Conservation (phyloP, 164 flowering plant genomes). For the Liquidambar formosana region DNA sequence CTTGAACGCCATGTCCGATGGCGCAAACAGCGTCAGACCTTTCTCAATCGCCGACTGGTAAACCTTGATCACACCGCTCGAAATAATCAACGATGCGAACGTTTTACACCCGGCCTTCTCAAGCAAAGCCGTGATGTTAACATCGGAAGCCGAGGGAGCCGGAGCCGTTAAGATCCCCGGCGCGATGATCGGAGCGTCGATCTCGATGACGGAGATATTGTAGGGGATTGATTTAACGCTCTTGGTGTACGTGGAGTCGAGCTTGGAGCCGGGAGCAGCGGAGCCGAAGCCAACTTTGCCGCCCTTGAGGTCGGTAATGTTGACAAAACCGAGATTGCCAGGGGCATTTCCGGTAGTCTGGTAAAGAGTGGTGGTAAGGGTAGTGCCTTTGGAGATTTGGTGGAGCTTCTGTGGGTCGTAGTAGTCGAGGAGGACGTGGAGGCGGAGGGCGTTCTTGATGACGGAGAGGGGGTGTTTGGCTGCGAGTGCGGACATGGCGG, state of each 20-base stretch:
- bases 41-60: slow-evolving; percentile 52
- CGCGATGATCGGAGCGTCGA: slow-evolving; percentile 65
- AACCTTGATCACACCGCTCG: slow-evolving; percentile 66
- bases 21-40: slow-evolving; percentile 88
- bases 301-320: slow-evolving; percentile 83
- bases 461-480: slow-evolving; percentile 64
- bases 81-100: slow-evolving; percentile 50
- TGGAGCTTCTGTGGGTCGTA: slow-evolving; percentile 77
- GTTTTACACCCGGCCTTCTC: slow-evolving; percentile 89
- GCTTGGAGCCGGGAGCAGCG: slow-evolving; percentile 70
- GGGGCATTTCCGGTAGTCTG: slow-evolving; percentile 85
- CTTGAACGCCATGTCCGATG: slow-evolving; percentile 80
- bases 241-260: slow-evolving; percentile 64
- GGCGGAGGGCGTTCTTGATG: slow-evolving; percentile 58
- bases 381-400: slow-evolving; percentile 71
- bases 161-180: slow-evolving; percentile 69
- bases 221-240: slow-evolving; percentile 67
- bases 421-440: slow-evolving; percentile 76
- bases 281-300: slow-evolving; percentile 91
- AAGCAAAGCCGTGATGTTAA: slow-evolving; percentile 64
- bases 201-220: slow-evolving; percentile 71
- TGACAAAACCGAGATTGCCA: slow-evolving; percentile 75
- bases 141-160: slow-evolving; percentile 49
- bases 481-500: slow-evolving; percentile 59
- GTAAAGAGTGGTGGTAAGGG: slow-evolving; percentile 80